Evolutionary conservation across 495 filamentous ascomycete species (phyloP).

Genomic region (Penicillium angulare): DNA sequence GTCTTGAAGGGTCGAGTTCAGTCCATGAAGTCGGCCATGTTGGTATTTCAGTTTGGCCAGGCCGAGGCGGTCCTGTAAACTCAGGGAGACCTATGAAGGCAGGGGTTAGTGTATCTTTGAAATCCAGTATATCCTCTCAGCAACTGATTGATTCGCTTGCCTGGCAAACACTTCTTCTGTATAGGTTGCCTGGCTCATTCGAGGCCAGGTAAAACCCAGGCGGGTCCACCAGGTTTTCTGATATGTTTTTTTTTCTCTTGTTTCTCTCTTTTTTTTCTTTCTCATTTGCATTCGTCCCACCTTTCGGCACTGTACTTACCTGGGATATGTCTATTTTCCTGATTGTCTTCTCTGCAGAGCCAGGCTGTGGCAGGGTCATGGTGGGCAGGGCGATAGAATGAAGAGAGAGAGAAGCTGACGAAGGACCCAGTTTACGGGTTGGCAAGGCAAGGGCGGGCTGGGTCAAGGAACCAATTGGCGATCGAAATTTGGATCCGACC

Average conservation of each 20-base stretch:
- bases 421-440: constrained; percentile 6
- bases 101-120: no score
- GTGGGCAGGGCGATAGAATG: constrained; percentile 14
- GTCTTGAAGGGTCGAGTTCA: constrained; percentile 64
- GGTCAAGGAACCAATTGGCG: constrained; percentile 25
- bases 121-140: no score
- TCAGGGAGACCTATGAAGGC: constrained; percentile 73
- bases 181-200: constrained; percentile 1
- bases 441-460: constrained; percentile 30
- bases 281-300: no score
- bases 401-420: constrained; percentile 12
- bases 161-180: no score
- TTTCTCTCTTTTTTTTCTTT: not conserved
- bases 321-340: constrained; percentile 67
- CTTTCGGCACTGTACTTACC: constrained; percentile 48
- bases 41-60: constrained; percentile 95
- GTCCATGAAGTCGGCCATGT: constrained; percentile 58
- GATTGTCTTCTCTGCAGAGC: constrained; percentile 42
- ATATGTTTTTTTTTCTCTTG: not conserved
- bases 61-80: constrained; percentile 87
- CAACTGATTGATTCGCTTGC: no score
- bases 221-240: not conserved
- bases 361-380: constrained; percentile 36
- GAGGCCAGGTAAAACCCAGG: constrained; percentile 1
- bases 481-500: constrained; percentile 18